phyloP scores from a whole-genome alignment of 2,329 filamentous ascomycete species.

The Neoarthrinium moseri region DNA sequence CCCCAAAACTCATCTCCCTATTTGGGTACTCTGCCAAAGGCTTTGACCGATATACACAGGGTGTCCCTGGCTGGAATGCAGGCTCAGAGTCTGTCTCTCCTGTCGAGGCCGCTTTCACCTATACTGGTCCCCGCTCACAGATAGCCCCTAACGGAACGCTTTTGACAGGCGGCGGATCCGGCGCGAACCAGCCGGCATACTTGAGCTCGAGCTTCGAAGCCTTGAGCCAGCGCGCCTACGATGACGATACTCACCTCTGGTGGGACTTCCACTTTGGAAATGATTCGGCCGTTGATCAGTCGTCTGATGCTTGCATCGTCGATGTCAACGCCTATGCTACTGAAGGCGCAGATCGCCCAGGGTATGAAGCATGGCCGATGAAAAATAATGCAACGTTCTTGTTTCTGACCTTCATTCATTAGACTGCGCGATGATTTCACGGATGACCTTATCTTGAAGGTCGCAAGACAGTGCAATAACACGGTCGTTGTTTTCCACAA shows the following conservation, averaged over 20 bases:
- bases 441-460: constrained; percentile 45
- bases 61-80: constrained; percentile 28
- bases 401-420: too few relatives aligned
- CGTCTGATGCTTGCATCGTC: constrained; percentile 57
- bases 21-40: constrained; percentile 59
- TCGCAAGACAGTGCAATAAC: constrained; percentile 52
- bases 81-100: constrained; percentile 27
- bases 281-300: constrained; percentile 37
- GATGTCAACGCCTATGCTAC: constrained; percentile 59
- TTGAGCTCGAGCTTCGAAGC: constrained; percentile 39
- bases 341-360: constrained; percentile 58
- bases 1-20: constrained; percentile 50
- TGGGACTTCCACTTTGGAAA: constrained; percentile 42
- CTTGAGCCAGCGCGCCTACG: constrained; percentile 37
- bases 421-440: constrained; percentile 62
- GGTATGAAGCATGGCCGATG: too few relatives aligned
- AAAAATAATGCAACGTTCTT: too few relatives aligned
- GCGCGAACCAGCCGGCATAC: constrained; percentile 27
- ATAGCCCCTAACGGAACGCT: constrained; percentile 45
- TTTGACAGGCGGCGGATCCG: constrained; percentile 45
- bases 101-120: too few relatives aligned
- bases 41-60: constrained; percentile 35
- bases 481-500: constrained; percentile 65
- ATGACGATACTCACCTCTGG: constrained; percentile 43
- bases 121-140: too few relatives aligned